These are phyloP conservation scores for Hortiboletus rubellus DNA, from an alignment of 1,284 basidiomycete genomes.

Conservation along the genomic window DNA sequence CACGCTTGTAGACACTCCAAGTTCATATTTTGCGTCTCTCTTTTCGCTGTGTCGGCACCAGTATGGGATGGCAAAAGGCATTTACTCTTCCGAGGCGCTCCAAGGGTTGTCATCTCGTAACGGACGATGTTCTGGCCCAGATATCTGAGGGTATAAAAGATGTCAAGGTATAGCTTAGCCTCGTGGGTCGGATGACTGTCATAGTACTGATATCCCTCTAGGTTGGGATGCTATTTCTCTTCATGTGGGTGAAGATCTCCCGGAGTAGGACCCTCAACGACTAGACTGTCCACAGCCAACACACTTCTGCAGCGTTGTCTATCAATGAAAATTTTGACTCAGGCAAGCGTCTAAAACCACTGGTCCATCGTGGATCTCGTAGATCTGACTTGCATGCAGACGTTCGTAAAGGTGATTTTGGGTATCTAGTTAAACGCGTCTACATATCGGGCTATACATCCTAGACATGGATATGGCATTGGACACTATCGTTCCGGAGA, in stretches of 20 bases:
- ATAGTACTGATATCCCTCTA: conserved; percentile 27
- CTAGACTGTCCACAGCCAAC: conserved; percentile 56
- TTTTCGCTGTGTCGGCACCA: not conserved
- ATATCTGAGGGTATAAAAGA: conserved; percentile 73
- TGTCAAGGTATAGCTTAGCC: conserved; percentile 52
- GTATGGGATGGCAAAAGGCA: conserved; percentile 91
- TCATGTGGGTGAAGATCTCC: conserved; percentile 54
- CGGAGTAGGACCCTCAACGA: not conserved
- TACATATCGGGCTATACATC: not conserved
- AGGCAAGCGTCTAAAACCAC: conserved; percentile 23
- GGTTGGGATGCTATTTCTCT: conserved; percentile 75
- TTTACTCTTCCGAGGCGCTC: conserved; percentile 63
- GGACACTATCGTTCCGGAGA: conserved; percentile 87
- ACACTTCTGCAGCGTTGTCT: conserved; percentile 88
- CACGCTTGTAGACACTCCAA: not conserved
- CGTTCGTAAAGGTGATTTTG: conserved; percentile 52
- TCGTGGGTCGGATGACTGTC: not conserved
- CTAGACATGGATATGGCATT: conserved; percentile 84
- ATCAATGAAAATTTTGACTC: conserved; percentile 84
- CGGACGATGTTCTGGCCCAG: conserved; percentile 71
- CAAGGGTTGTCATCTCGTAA: conserved; percentile 87
- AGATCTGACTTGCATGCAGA: conserved; percentile 40
- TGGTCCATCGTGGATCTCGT: not conserved
- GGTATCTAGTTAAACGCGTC: not conserved
- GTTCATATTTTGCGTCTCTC: not conserved